phyloP scores from a whole-genome alignment of 2,329 filamentous ascomycete species.

The Alternaria sp. region DNA sequence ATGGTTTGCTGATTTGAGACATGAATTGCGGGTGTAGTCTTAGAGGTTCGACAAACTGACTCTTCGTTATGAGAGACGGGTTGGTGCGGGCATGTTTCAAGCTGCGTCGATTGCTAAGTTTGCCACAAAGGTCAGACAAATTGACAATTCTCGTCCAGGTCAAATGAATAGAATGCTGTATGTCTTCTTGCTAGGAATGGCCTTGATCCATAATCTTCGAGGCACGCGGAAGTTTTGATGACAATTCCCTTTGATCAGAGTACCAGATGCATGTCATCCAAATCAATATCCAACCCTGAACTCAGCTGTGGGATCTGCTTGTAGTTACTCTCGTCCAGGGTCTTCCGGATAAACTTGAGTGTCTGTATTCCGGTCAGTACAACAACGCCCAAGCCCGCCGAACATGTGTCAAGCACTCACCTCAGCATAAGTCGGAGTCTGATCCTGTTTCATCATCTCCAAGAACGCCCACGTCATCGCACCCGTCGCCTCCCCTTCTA shows the following conservation, averaged over 20 bases:
- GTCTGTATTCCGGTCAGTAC: slow-evolving; percentile 27
- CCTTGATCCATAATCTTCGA: not conserved
- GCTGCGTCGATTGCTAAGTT: not conserved
- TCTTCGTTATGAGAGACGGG: not conserved
- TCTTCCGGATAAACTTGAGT: slow-evolving; percentile 48
- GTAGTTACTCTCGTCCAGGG: slow-evolving; percentile 51
- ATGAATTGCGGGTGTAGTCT: rapidly evolving
- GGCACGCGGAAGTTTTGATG: not conserved
- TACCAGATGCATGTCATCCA: slow-evolving; percentile 44
- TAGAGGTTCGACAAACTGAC: not conserved
- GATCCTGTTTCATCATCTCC: slow-evolving; percentile 50
- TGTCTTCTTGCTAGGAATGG: not conserved
- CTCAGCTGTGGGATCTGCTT: slow-evolving; percentile 55
- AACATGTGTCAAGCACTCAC: slow-evolving; percentile 28
- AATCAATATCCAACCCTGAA: slow-evolving; percentile 51
- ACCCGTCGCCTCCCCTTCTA: slow-evolving; percentile 52
- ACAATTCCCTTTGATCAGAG: slow-evolving; percentile 18
- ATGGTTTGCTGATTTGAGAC: not conserved
- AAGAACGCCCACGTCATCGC: slow-evolving; percentile 59
- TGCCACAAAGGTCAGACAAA: not conserved
- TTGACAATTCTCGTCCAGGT: rapidly evolving
- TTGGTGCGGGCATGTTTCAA: not conserved
- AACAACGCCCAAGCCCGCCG: too few species aligned
- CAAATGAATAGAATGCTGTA: not conserved
- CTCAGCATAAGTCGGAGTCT: slow-evolving; percentile 50